These are phyloP conservation scores for Apocynum venetum DNA, from an alignment of 257 asterid species.

Conservation along the genomic window DNA sequence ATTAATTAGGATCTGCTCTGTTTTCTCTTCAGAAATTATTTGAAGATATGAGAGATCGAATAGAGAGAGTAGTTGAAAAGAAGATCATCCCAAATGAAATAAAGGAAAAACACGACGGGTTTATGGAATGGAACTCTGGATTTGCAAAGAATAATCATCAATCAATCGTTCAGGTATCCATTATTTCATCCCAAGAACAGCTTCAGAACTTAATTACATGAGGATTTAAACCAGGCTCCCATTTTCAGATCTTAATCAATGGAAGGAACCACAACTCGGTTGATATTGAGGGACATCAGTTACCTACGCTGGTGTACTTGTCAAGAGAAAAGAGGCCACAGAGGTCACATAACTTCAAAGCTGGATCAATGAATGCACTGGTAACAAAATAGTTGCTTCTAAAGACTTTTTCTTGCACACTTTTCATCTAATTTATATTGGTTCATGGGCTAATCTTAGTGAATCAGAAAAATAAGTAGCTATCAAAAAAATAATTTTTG, in stretches of 20 bases:
- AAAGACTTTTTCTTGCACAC: too few relatives aligned
- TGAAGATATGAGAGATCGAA: slow-evolving; percentile 60
- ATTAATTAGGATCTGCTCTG: too few relatives aligned
- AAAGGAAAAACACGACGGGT: slow-evolving; percentile 53
- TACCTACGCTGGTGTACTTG: slow-evolving; percentile 52
- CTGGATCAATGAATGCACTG: slow-evolving; percentile 65
- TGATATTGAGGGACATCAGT: slow-evolving; percentile 36
- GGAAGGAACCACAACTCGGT: slow-evolving; percentile 27
- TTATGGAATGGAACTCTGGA: slow-evolving; percentile 50
- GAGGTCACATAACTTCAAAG: slow-evolving; percentile 52
- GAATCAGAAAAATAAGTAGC: too few relatives aligned
- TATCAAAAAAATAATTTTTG: background rate
- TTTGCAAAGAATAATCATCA: slow-evolving; percentile 60
- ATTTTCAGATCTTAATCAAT: slow-evolving; percentile 37
- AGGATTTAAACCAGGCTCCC: background rate
- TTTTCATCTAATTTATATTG: background rate
- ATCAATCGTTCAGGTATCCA: slow-evolving; percentile 63
- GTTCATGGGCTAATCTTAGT: background rate
- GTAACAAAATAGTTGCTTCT: slow-evolving; percentile 16
- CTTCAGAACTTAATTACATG: background rate
- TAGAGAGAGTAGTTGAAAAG: slow-evolving; percentile 32
- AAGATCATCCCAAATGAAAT: slow-evolving; percentile 35
- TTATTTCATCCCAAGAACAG: background rate
- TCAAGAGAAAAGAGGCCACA: slow-evolving; percentile 53
- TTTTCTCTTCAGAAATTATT: slow-evolving; percentile 41